Evolutionary conservation across 352 stramenopile genomes (phyloP), one percentile per base, ranked within the genome.

Genomic region (Globisporangium heterothallicum): DNA sequence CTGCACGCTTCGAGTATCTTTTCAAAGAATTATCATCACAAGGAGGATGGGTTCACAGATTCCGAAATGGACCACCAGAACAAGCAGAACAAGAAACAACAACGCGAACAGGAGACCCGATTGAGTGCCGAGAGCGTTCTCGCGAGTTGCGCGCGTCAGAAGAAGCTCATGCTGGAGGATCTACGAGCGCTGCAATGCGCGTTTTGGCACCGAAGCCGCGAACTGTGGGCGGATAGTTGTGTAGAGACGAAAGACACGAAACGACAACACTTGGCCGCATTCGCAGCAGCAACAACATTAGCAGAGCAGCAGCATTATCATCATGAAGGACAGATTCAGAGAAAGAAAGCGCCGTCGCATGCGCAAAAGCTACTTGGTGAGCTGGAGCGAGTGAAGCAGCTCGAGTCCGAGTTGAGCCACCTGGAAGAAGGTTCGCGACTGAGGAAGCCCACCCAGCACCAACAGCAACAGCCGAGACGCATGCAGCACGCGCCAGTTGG

Each of bases 71-170:
- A n/a, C n/a, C n/a, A n/a, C n/a, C n/a, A n/a, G n/a, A n/a, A n/a
- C n/a, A n/a, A n/a, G n/a, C n/a, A n/a, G n/a, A n/a, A n/a, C n/a
- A n/a, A n/a, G n/a, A n/a, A n/a, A n/a, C n/a, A n/a, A n/a, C n/a
- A n/a, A n/a, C n/a, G n/a, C n/a, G n/a, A n/a, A n/a, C 13, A 14
- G 8, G 24, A 18, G 6, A 19, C 21, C 0, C 49, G 32, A 29
- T 7, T 49, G 29, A 61, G 27, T 18, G 14, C 60, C 12, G 61
- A 78, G 21, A 58, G 45, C 16, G 40, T 76, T 7, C 38, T 78
- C 30, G 58, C 51, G 7, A 74, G 65, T 52, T 75, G 53, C 21
- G 60, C 54, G 12, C 51, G 49, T n/a, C 67, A 77, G 49, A 70
- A 69, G 35, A 43, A 44, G 12, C 55, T 48, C 45, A 32, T 77